Evolutionary conservation across 2,329 filamentous ascomycete genomes (phyloP).

Genomic region (Coniochaeta ligniaria): DNA sequence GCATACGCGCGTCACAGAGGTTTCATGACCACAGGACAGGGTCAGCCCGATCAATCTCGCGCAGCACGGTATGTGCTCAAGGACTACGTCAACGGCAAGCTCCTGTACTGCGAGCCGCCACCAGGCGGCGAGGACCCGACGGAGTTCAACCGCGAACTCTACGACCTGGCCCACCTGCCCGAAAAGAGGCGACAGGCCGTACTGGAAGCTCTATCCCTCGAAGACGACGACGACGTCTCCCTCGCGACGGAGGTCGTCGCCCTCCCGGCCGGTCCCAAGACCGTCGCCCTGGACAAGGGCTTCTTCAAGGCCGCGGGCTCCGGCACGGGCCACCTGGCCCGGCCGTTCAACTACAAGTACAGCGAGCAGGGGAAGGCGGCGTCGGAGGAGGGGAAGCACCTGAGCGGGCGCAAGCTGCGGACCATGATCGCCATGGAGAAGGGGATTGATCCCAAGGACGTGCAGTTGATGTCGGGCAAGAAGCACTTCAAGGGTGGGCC

Average conservation of each 20-base stretch:
- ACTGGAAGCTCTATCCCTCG: constrained; percentile 37
- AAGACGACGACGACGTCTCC: constrained; percentile 21
- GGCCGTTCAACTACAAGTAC: constrained; percentile 89
- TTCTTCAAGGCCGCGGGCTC: constrained; percentile 70
- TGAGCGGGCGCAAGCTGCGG: constrained; percentile 78
- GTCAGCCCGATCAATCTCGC: constrained; percentile 87
- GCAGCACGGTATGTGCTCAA: constrained; percentile 87
- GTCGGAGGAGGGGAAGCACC: constrained; percentile 44
- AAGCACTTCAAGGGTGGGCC: constrained; percentile 89
- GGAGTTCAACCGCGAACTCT: constrained; percentile 85
- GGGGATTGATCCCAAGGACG: constrained; percentile 74
- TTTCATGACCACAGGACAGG: constrained; percentile 81
- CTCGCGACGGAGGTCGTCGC: constrained; percentile 40
- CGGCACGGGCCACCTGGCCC: constrained; percentile 58
- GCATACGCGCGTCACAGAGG: constrained; percentile 86
- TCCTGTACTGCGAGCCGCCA: constrained; percentile 86
- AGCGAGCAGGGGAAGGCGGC: constrained; percentile 62
- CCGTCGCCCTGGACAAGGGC: constrained; percentile 71
- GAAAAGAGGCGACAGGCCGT: constrained; percentile 68
- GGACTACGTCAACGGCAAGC: constrained; percentile 94
- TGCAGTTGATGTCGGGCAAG: constrained; percentile 62
- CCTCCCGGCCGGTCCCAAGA: constrained; percentile 61
- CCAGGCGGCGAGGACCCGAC: constrained; percentile 55
- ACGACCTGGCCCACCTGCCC: constrained; percentile 75
- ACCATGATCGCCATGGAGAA: constrained; percentile 77